phyloP scores from a whole-genome alignment of 169 alveolate species.

The Eimeria zaria region DNA sequence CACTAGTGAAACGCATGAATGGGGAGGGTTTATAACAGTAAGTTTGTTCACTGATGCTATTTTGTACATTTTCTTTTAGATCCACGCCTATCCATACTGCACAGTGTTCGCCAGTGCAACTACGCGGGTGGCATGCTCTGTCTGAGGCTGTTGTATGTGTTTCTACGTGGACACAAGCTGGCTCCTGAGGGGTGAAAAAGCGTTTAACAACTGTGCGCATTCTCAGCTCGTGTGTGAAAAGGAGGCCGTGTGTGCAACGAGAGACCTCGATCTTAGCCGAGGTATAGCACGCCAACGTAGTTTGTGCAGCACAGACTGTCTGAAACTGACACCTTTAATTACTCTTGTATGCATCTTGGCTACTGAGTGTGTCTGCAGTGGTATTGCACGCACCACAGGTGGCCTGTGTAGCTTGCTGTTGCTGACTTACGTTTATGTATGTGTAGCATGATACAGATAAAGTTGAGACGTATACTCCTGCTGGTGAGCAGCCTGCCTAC shows the following conservation, averaged over 20 bases:
- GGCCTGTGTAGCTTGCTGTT: too few species aligned
- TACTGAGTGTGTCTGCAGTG: too few species aligned
- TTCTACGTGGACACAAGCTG: background rate
- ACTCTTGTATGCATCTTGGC: too few species aligned
- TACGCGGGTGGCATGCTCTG: background rate
- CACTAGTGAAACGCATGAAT: too few species aligned
- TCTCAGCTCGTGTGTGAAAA: background rate
- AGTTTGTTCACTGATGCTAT: too few species aligned
- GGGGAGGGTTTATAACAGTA: too few species aligned
- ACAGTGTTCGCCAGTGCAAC: background rate
- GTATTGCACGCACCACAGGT: too few species aligned
- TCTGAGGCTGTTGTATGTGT: background rate
- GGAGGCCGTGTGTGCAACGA: background rate
- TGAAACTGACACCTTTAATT: too few species aligned
- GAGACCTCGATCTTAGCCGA: background rate
- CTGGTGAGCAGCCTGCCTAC: too few species aligned
- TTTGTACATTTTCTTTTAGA: background rate
- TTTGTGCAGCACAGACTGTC: background rate
- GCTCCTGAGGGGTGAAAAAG: background rate
- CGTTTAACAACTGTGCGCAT: background rate
- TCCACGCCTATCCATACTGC: background rate
- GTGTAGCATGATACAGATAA: too few species aligned
- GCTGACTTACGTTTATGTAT: too few species aligned
- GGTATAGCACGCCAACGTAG: background rate
- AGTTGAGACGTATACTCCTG: too few species aligned